Base-by-base conservation (phyloP, 805 yeast genomes). In the Kodamaea sagamina region DNA sequence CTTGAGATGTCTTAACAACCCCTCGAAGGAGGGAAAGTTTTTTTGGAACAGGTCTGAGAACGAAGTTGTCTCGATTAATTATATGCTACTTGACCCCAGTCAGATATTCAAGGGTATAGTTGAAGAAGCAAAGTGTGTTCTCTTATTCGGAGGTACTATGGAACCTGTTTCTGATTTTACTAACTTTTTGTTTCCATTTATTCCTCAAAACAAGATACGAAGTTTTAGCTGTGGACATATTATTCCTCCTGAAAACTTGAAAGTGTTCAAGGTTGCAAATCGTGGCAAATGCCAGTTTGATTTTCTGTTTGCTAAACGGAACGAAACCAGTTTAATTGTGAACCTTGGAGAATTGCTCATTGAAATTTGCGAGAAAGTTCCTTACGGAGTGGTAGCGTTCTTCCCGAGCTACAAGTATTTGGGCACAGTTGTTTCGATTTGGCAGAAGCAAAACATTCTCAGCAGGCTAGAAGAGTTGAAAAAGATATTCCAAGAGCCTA, bases 81-180 rank as follows among this genome's bases (percentile, higher is more conserved):
- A 89, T 55, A 75, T 88, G 72, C 66, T 89, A 6, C 66, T 90
- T 6, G 96, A 89, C 55, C 95, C 97, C 2, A 80, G 88, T 42
- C 78, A 77, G 37, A 69, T 78, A 2, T 88, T 90, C 57, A 68
- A 72, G 42, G 82, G 81, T 2, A 70, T 92, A 2, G 78, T 87
- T 0, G 79, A 79, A 2, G 75, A 79, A 10, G 72, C 89, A 0
- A 73, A 73, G 49, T 83, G 90, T 59, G 84, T 90, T 0, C 68
- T 92, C 1, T 59, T 90, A 2, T 93, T 96, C 1, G 98, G 98
- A 26, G 98, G 98, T 10, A 90, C 98, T 0, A 88, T 89, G 96
- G 92, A 86, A 57, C 97, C 97, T 0, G 70, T 82, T 25, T 56
- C 71, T n/a, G 96, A 90, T 50, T 86, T 82, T 57, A 62, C 75